These are phyloP conservation scores for Neonectria hederae DNA, from an alignment of 2,329 filamentous ascomycete genomes.

Conservation along the genomic window DNA sequence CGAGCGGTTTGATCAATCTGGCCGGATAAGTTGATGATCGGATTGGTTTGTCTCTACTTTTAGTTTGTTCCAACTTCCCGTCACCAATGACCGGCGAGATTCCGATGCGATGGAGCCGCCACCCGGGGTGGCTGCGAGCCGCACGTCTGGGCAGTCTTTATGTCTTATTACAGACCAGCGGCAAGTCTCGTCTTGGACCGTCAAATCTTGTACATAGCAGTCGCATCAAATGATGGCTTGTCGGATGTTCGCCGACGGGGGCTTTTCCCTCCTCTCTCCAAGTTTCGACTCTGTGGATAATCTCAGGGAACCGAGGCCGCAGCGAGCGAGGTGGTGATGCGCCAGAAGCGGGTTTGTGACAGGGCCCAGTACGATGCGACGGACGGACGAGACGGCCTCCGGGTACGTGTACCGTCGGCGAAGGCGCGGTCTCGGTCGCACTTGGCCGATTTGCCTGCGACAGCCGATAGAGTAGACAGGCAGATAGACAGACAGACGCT, in stretches of 20 bases:
- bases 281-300: conserved; percentile 11
- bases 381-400: neutral
- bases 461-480: neutral
- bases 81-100: conserved; percentile 15
- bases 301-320: neutral
- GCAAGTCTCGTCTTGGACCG: too few species aligned
- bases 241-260: conserved; percentile 9
- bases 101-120: conserved; percentile 38
- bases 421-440: conserved; percentile 19
- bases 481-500: too few species aligned
- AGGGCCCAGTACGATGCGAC: conserved; percentile 17
- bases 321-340: conserved; percentile 2
- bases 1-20: conserved; percentile 28
- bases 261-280: conserved; percentile 21
- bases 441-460: conserved; percentile 20
- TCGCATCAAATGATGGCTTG: conserved; percentile 1
- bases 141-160: conserved; percentile 22
- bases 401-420: conserved; percentile 24
- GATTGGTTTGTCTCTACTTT: conserved; percentile 11
- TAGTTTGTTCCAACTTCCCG: neutral
- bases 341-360: neutral
- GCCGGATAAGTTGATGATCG: neutral
- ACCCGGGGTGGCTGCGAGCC: conserved; percentile 39
- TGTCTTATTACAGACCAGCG: neutral
- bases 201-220: conserved; percentile 11